These are phyloP conservation scores for Yarrowia bubula DNA, from an alignment of 805 yeast species.

Conservation along the genomic window DNA sequence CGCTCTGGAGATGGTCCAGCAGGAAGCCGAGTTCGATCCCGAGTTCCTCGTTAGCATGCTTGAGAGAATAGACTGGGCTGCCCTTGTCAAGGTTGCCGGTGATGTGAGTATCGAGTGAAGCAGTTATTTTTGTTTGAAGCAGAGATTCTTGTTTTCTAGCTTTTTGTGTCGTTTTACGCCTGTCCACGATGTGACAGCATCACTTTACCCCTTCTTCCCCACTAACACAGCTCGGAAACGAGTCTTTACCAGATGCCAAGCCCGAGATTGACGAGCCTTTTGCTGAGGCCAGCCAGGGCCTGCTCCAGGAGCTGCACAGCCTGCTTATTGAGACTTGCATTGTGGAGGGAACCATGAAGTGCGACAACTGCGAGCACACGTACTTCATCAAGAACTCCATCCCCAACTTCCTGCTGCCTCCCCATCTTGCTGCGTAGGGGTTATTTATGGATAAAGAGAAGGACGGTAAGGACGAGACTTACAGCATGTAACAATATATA, in stretches of 20 bases:
- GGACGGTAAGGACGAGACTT: neutral
- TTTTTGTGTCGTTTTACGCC: too few relatives aligned
- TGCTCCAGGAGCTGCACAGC: conserved; percentile 73
- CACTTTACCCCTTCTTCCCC: conserved; percentile 19
- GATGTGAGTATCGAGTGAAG: conserved; percentile 48
- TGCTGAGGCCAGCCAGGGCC: conserved; percentile 45
- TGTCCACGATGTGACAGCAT: too few relatives aligned
- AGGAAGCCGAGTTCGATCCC: conserved; percentile 76
- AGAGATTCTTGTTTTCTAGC: too few relatives aligned
- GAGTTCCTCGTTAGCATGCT: conserved; percentile 74
- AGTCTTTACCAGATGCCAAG: conserved; percentile 41
- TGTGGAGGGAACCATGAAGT: conserved; percentile 82
- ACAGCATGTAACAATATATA: conserved; percentile 17
- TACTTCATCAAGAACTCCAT: conserved; percentile 90
- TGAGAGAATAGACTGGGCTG: conserved; percentile 85
- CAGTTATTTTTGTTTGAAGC: too few relatives aligned
- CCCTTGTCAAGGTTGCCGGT: conserved; percentile 69
- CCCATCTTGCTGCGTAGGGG: conserved; percentile 63
- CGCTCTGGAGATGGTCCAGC: conserved; percentile 68
- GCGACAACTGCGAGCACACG: conserved; percentile 80
- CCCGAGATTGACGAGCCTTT: conserved; percentile 50
- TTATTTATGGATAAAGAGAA: conserved; percentile 7
- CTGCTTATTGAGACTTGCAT: conserved; percentile 83
- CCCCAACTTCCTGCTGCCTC: conserved; percentile 91
- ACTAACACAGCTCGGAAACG: conserved; percentile 51